Evolutionary conservation across 768 basidiomycete genomes (phyloP).

Genomic region (Phaeolepiota aurea): DNA sequence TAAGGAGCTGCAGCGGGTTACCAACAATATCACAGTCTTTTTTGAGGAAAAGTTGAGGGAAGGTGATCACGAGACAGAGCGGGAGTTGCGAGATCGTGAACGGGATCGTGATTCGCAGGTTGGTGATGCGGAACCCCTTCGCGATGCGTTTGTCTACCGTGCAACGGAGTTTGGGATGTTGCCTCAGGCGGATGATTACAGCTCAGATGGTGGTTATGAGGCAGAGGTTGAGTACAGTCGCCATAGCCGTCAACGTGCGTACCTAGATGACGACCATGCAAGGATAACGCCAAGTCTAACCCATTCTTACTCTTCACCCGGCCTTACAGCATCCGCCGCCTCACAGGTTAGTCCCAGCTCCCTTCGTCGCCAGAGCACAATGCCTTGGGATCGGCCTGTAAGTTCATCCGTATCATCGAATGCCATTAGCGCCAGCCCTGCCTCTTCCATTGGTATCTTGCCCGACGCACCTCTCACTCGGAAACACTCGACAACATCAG

Average conservation of each 20-base stretch:
- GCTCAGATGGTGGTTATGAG: slow-evolving; percentile 80
- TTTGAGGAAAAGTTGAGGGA: slow-evolving; percentile 88
- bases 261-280: slow-evolving; percentile 31
- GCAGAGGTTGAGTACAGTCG: slow-evolving; percentile 60
- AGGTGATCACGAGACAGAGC: slow-evolving; percentile 63
- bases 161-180: slow-evolving; percentile 47
- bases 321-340: slow-evolving; percentile 56
- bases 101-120: slow-evolving; percentile 50
- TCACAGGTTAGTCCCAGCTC: slow-evolving; percentile 62
- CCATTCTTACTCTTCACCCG: slow-evolving; percentile 47
- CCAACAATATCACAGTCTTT: slow-evolving; percentile 88
- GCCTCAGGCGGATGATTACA: slow-evolving; percentile 61
- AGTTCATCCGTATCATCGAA: slow-evolving; percentile 50
- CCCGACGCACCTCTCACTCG: slow-evolving; percentile 62
- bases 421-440: slow-evolving; percentile 48
- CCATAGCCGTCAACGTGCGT: slow-evolving; percentile 74
- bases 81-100: slow-evolving; percentile 43
- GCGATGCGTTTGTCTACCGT: slow-evolving; percentile 55
- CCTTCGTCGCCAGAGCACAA: slow-evolving; percentile 54
- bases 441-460: slow-evolving; percentile 49
- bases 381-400: slow-evolving; percentile 59
- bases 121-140: slow-evolving; percentile 46
- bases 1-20: slow-evolving; percentile 90
- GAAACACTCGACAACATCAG: slow-evolving; percentile 40
- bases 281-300: slow-evolving; percentile 33